Evolutionary conservation across 371 early-diverging fungal species (phyloP).

Genomic region (Lichtheimia corymbifera): DNA sequence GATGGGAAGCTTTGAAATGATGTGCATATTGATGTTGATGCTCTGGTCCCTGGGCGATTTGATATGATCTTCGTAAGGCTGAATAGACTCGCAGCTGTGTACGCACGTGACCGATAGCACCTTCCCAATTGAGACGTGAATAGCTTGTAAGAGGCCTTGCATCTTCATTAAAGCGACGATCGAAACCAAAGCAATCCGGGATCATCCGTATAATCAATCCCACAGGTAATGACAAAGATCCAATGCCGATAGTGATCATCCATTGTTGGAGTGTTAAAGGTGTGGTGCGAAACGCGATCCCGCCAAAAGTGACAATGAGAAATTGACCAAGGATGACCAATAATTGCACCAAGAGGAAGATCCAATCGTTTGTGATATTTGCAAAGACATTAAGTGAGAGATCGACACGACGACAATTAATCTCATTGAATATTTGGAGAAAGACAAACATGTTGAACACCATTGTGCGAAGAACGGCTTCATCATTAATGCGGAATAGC

Average conservation of each 20-base stretch:
- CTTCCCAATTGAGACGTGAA: constrained; percentile 63
- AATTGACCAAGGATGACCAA: constrained; percentile 74
- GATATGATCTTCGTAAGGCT: constrained; percentile 33
- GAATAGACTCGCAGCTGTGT: constrained; percentile 51
- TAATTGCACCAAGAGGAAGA: constrained; percentile 75
- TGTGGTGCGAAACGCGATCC: constrained; percentile 83
- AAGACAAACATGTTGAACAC: constrained; percentile 97
- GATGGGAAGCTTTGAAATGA: neutral
- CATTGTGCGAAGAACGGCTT: constrained; percentile 69
- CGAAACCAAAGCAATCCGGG: constrained; percentile 58
- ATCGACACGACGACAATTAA: constrained; percentile 82
- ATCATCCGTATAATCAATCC: constrained; percentile 78
- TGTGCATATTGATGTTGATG: neutral
- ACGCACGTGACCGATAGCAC: constrained; percentile 52
- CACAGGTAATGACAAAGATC: constrained; percentile 80
- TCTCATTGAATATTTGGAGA: constrained; percentile 91
- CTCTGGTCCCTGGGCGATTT: neutral
- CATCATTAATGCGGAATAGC: constrained; percentile 63
- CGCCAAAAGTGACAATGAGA: constrained; percentile 88
- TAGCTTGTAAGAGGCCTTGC: constrained; percentile 53
- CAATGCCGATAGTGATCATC: constrained; percentile 75
- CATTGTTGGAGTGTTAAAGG: constrained; percentile 75
- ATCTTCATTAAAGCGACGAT: constrained; percentile 56
- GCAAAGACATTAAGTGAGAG: constrained; percentile 83
- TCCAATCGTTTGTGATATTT: constrained; percentile 73